Base-by-base conservation (phyloP, 2,329 filamentous ascomycete genomes). In the Fusarium humuli region DNA sequence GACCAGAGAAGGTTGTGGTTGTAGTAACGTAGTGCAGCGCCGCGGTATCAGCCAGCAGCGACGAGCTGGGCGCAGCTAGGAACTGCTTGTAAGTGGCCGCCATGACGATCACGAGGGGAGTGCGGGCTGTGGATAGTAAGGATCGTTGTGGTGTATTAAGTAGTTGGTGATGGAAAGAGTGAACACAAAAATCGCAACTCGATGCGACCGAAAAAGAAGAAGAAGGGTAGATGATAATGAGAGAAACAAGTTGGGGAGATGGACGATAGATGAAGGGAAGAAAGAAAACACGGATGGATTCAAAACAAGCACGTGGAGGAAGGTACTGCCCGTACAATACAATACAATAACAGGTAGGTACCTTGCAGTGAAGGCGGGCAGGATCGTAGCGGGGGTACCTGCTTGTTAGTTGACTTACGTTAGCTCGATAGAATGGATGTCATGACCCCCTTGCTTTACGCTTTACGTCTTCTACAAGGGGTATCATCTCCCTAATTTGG, bases 1-100 rank as follows among this genome's bases (percentile, higher is more conserved):
- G 81, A 73, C 93, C 90, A 67, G 86, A 85, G 77, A 97, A 85
- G 70, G 88, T 88, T 34, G 91, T 94, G 14, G 94, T 91, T 10
- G 95, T 97, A 59, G 94, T 94, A 79, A 98, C 91, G 84, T 98
- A 99, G 84, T 95, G 90, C 73, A 94, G 83, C 46, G 91, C 88
- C 62, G 91, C 91, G 79, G 91, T 86, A 57, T 86, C 82, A 37
- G 90, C 85, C 75, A 95, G 83, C 60, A 87, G 82, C 59, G 88
- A 87, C 58, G 89, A 82, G 80, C 83, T 90, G 68, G 91, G 91
- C 68, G 88, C 84, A 76, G 87, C 85, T 59, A 94, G 85, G 79
- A 94, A 94, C 82, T 88, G 87, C 84, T 90, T 87, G 83, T 95
- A 95, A 65, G 86, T 77, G 73, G 81, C 77, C 69, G 82, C 79